Evolutionary conservation across 2,329 filamentous ascomycete genomes (phyloP), one percentile per base, ranked within the genome.

Genomic region (Peltaster fructicola): DNA sequence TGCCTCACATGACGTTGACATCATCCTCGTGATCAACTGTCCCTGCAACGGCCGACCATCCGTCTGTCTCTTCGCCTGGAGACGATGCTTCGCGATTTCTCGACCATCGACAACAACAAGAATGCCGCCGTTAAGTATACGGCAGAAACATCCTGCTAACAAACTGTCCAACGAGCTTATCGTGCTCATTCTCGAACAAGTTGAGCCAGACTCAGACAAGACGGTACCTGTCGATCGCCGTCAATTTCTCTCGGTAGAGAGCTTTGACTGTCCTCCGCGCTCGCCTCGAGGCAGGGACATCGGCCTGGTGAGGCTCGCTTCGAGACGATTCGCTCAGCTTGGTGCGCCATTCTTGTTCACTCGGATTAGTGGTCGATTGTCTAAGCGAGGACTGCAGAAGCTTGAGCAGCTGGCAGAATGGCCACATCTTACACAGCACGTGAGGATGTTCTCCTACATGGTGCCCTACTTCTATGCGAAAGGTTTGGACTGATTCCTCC

Each of bases 381-480:
- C 59, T 14, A 41, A 47, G 20, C 51, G 52, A 27, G 63, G 61
- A 15, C 56, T 68, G 25, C 41, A 51, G 24, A 53, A 55, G 17
- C 43, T 68, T 22, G 54, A 61, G 26, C 50, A 51, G 18, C 56
- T 68, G 30, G 54, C 61, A 15, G 47, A 48, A 23, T 55, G 58
- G 34, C 48, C 51, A 10, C 56, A 63, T 41, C 50, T 69, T 11
- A 58, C 62, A 9, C 45, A 50, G 26, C 54, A 64, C 40, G 65
- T 68, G 30, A 64, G 61, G 40, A 66, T 67, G 38, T 66, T 69
- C 44, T 65, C 61, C 33, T 69, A 69, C 43, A 56, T 68, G 46
- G 60, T 69, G 27, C 63, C 63, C 4, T 65, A 61, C 38, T 67
- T 68, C 41, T 68, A 66, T 44, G 53, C 56, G 30, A 51, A 61